A percentile compares a stretch with the other conserved stretches of the same genome.
Evolutionary conservation across 129 eudicot species (phyloP).

Genomic region (Apium graveolens): DNA sequence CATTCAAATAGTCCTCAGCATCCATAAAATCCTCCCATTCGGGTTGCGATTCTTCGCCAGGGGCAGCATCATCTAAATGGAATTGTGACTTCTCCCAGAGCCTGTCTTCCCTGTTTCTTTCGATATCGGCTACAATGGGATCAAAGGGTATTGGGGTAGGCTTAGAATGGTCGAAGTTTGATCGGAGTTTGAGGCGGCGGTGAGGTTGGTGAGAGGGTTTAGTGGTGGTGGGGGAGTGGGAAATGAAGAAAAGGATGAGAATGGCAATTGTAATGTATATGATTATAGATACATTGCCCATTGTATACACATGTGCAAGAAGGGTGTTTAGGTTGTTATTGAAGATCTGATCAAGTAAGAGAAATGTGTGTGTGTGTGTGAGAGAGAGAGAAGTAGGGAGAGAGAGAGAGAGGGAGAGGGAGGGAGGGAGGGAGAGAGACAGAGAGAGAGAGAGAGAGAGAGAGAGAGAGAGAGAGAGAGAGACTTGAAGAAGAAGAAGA

Average conservation of each 20-base stretch:
- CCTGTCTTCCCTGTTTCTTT: conserved; percentile 68
- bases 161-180: conserved; percentile 43
- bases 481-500: background rate
- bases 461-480: background rate
- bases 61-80: conserved; percentile 20
- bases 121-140: conserved; percentile 84
- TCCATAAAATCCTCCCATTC: conserved; percentile 94
- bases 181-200: conserved; percentile 79
- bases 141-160: conserved; percentile 59
- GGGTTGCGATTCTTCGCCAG: conserved; percentile 55
- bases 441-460: background rate
- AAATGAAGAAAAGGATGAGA: conserved; percentile 53
- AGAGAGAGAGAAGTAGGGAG: background rate
- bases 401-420: background rate
- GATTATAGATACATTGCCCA: conserved; percentile 63
- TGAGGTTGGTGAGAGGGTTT: conserved; percentile 49
- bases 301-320: conserved; percentile 5
- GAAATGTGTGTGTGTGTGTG: background rate
- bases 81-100: conserved; percentile 57
- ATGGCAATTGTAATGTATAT: conserved; percentile 71
- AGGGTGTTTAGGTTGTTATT: background rate
- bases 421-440: too few relatives aligned
- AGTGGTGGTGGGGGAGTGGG: conserved; percentile 40
- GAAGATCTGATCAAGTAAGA: background rate
- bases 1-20: conserved; percentile 91